phyloP scores from a whole-genome alignment of 306 rosid genomes.

The Prinsepia uniflora region DNA sequence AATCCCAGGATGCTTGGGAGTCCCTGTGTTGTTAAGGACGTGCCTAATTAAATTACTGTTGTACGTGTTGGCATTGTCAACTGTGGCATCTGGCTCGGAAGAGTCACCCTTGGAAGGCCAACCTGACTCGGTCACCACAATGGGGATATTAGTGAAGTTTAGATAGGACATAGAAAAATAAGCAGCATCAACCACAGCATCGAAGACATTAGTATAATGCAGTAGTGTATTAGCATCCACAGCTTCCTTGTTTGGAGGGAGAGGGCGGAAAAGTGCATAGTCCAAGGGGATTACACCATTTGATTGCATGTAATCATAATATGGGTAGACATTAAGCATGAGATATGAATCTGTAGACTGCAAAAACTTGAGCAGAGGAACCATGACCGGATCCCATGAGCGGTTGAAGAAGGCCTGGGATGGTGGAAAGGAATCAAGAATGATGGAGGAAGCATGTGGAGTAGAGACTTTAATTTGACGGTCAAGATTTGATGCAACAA shows the following conservation, averaged over 20 bases:
- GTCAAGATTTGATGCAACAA: constrained; percentile 78
- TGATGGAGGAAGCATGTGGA: constrained; percentile 76
- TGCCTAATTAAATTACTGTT: constrained; percentile 90
- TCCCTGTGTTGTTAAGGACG: constrained; percentile 82
- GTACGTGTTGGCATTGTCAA: constrained; percentile 85
- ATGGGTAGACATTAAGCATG: constrained; percentile 92
- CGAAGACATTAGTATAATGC: constrained; percentile 92
- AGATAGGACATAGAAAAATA: constrained; percentile 87
- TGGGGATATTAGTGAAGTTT: constrained; percentile 70
- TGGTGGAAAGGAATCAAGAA: constrained; percentile 95
- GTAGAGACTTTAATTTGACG: constrained; percentile 77
- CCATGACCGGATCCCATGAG: constrained; percentile 83
- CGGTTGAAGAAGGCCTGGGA: constrained; percentile 94
- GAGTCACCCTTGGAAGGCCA: constrained; percentile 95
- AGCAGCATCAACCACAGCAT: constrained; percentile 88
- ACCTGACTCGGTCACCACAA: constrained; percentile 83
- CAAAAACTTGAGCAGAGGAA: constrained; percentile 74
- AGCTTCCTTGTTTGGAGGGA: constrained; percentile 93
- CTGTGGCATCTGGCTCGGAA: constrained; percentile 64
- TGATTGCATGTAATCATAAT: constrained; percentile 81
- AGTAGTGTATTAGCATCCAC: constrained; percentile 84
- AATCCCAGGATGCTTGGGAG: constrained; percentile 88
- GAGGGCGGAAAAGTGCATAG: constrained; percentile 90
- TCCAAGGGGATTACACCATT: constrained; percentile 83
- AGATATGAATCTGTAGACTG: constrained; percentile 76